Base-by-base conservation (phyloP, 2,329 filamentous ascomycete genomes). In the Pseudocercospora vitis region DNA sequence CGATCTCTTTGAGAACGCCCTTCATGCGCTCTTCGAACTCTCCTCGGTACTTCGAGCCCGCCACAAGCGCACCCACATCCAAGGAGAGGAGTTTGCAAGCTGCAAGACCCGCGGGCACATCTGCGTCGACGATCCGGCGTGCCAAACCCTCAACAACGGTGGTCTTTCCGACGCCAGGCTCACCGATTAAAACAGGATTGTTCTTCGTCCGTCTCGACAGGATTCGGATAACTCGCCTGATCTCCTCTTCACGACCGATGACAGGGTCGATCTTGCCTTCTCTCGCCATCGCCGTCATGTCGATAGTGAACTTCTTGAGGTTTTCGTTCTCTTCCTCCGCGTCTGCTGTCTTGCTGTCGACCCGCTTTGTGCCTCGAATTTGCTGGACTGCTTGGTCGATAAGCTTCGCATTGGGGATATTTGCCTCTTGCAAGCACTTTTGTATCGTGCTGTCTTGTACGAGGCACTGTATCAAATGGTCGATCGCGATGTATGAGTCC, bases 21-120 rank as follows among this genome's bases (percentile, higher is more conserved):
- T 99, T 99, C 91, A 99, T 97, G 64, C 94, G 85, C 79, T 99
- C 94, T 72, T 99, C 94, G 56, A 99, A 99, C 72, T 99, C 94
- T 76, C 94, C 94, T 46, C 94, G 86, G 77, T 95, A 99, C 76
- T 99, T 99, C 82, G 91, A 96, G 63, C 94, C 94, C 54, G 94
- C 94, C 59, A 99, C 92, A 53, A 99, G 79, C 19, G 92, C 88
- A 65, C 94, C 94, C 44, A 99, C 92, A 68, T 99, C 94, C 40
- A 99, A 84, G 3, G 94, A 96, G 52, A 99, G 85, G 56, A 99
- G 80, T 72, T 88, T 94, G 81, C 94, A 99, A 55, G 89, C 86
- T 48, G 94, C 91, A 50, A 99, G 80, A 66, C 96, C 96, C 70
- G 95, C 91, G 29, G 94, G 94, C 3, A 99, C 91, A 78, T 99